Percentiles rank a stretch among this genome's conserved stretches.
Evolutionary conservation across 371 early-diverging fungal genomes (phyloP).

Genomic region (Lichtheimia hyalospora): DNA sequence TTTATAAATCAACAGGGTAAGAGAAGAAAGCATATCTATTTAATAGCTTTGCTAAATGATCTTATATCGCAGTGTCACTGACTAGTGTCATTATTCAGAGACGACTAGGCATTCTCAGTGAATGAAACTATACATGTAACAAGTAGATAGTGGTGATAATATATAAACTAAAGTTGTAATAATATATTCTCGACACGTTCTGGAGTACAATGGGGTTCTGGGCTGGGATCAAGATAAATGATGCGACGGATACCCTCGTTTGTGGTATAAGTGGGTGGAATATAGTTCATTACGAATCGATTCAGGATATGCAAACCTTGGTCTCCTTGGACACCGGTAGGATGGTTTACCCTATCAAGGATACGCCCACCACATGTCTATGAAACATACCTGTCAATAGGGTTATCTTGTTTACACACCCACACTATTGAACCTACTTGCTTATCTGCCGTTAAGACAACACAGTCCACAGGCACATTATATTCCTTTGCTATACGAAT

Average conservation of each 20-base stretch:
- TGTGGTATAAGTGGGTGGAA: conserved; percentile 44
- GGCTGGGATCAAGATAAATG: conserved; percentile 52
- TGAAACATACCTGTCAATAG: neutral
- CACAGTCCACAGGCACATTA: conserved; percentile 63
- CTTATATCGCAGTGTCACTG: too few relatives aligned
- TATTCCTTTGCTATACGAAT: conserved; percentile 60
- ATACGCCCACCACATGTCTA: conserved; percentile 65
- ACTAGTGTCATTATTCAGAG: too few relatives aligned
- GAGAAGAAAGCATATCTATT: neutral
- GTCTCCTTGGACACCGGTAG: conserved; percentile 70
- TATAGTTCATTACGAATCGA: conserved; percentile 60
- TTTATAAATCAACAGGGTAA: conserved; percentile 11
- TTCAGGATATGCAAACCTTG: conserved; percentile 61
- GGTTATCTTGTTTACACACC: too few relatives aligned
- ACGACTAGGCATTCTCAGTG: too few relatives aligned
- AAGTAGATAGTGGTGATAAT: neutral
- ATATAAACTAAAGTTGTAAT: neutral
- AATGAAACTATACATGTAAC: neutral
- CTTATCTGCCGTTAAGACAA: conserved; percentile 65
- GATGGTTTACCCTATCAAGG: conserved; percentile 60
- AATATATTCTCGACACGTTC: conserved; percentile 42
- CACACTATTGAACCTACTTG: conserved; percentile 24
- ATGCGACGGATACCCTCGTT: conserved; percentile 67
- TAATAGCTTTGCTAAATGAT: too few relatives aligned
- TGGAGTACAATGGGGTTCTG: conserved; percentile 37